A percentile compares a stretch with the other conserved stretches of the same genome.
These are phyloP conservation scores for Saccharomycopsis hybrid DNA, from an alignment of 1,139 yeast genomes.

Conservation along the genomic window DNA sequence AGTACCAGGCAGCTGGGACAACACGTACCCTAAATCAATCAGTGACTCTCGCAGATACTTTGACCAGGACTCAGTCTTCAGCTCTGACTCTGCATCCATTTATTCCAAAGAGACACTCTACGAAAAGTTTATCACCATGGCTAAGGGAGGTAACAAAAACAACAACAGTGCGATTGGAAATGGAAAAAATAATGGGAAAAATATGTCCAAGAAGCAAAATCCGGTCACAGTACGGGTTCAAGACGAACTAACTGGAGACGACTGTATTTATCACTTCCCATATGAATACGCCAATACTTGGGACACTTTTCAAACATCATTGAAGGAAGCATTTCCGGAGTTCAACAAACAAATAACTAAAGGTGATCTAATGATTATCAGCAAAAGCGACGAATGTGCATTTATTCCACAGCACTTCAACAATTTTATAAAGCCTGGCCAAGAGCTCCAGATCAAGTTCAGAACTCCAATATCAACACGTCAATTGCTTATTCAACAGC, in stretches of 20 bases:
- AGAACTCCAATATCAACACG: not conserved
- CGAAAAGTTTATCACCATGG: slow-evolving; percentile 11
- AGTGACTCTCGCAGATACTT: too few species aligned
- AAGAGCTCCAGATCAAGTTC: slow-evolving; percentile 10
- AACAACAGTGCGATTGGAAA: not conserved
- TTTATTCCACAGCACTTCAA: slow-evolving; percentile 18
- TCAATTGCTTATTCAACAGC: not conserved
- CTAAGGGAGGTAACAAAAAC: slow-evolving; percentile 2
- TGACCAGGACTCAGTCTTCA: too few species aligned
- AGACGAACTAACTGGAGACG: not conserved
- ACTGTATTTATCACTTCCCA: slow-evolving; percentile 15
- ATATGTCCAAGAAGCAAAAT: slow-evolving; percentile 2
- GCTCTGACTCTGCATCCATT: not conserved
- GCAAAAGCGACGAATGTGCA: slow-evolving; percentile 12
- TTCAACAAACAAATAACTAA: slow-evolving; percentile 7
- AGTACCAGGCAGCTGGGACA: slow-evolving; percentile 14
- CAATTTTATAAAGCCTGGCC: slow-evolving; percentile 16
- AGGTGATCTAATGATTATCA: slow-evolving; percentile 11
- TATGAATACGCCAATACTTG: slow-evolving; percentile 14
- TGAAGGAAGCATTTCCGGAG: slow-evolving; percentile 18
- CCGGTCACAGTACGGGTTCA: slow-evolving; percentile 16
- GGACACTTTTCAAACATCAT: slow-evolving; percentile 14
- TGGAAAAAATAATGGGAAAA: not conserved
- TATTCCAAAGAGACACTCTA: not conserved
- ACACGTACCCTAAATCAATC: not conserved